Conservation (phyloP, 1,139 yeast genomes). For the Debaryomycetaceae sp. region DNA sequence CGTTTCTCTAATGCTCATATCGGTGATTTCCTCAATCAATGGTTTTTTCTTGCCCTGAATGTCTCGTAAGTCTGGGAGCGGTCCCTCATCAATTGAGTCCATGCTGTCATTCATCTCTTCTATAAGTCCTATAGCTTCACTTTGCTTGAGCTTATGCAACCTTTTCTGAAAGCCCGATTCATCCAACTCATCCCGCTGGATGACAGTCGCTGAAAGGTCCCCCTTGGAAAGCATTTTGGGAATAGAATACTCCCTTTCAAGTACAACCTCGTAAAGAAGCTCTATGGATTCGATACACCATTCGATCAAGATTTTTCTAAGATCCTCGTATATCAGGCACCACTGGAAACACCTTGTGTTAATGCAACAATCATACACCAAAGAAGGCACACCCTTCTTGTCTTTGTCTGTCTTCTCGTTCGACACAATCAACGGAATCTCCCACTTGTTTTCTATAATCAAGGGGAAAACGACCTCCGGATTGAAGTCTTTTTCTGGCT, state of each 20-base stretch:
- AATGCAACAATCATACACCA: constrained; percentile 76
- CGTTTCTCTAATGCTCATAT: constrained; percentile 14
- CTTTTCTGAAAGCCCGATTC: constrained; percentile 32
- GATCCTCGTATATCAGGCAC: constrained; percentile 52
- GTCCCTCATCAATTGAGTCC: constrained; percentile 13
- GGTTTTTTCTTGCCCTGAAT: constrained; percentile 15
- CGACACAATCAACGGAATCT: constrained; percentile 74
- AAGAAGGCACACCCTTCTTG: constrained; percentile 63
- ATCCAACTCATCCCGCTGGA: constrained; percentile 29
- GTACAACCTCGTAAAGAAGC: constrained; percentile 37
- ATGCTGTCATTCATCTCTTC: constrained; percentile 29
- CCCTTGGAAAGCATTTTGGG: constrained; percentile 71
- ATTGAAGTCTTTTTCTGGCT: constrained; percentile 44
- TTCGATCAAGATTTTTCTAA: constrained; percentile 48
- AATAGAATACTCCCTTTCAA: constrained; percentile 41
- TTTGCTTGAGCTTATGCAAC: constrained; percentile 29
- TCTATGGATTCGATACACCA: constrained; percentile 73
- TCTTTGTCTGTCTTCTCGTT: constrained; percentile 54
- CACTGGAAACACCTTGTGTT: constrained; percentile 60
- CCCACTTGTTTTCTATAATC: constrained; percentile 76
- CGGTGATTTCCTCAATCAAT: constrained; percentile 40
- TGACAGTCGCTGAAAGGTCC: constrained; percentile 33
- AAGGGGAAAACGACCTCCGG: constrained; percentile 60
- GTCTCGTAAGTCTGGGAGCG: constrained; percentile 16
- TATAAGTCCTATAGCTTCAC: constrained; percentile 41